Percentiles rank a stretch among this genome's conserved stretches.
These are phyloP conservation scores for Pseudomicrostroma phylloplanum DNA, from an alignment of 1,284 basidiomycete genomes.

Conservation along the genomic window DNA sequence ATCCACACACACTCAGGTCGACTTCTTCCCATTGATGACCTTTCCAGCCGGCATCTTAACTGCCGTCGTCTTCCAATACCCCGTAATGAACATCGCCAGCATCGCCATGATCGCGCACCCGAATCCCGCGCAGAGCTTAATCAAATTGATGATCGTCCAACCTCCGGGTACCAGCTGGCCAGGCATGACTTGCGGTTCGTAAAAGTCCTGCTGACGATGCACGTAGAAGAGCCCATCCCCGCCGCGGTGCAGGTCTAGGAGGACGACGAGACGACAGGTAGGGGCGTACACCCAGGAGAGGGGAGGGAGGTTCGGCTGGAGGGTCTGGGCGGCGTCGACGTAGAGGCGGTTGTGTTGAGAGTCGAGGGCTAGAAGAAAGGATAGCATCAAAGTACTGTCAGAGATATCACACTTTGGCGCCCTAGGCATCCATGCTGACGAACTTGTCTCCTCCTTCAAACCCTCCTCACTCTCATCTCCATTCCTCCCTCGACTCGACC, in stretches of 20 bases:
- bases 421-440: too few species aligned
- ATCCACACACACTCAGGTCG: too few species aligned
- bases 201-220: constrained; percentile 43
- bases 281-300: constrained; percentile 13
- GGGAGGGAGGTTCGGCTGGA: constrained; percentile 24
- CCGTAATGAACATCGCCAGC: neutral
- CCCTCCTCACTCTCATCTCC: too few species aligned
- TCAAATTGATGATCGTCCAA: constrained; percentile 19
- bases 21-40: neutral
- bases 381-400: neutral
- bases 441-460: too few species aligned
- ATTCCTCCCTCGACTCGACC: too few species aligned
- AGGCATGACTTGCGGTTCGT: constrained; percentile 32
- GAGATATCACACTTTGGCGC: too few species aligned
- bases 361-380: constrained; percentile 21
- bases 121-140: constrained; percentile 33
- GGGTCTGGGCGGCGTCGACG: constrained; percentile 40
- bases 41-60: neutral
- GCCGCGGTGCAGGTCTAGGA: constrained; percentile 34
- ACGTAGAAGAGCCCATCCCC: constrained; percentile 46
- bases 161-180: constrained; percentile 30
- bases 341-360: constrained; percentile 26
- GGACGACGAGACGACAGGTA: constrained; percentile 30
- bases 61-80: neutral
- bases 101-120: constrained; percentile 30